These are phyloP conservation scores for Sarcodon aspratus DNA, from an alignment of 768 basidiomycete species.

Conservation along the genomic window DNA sequence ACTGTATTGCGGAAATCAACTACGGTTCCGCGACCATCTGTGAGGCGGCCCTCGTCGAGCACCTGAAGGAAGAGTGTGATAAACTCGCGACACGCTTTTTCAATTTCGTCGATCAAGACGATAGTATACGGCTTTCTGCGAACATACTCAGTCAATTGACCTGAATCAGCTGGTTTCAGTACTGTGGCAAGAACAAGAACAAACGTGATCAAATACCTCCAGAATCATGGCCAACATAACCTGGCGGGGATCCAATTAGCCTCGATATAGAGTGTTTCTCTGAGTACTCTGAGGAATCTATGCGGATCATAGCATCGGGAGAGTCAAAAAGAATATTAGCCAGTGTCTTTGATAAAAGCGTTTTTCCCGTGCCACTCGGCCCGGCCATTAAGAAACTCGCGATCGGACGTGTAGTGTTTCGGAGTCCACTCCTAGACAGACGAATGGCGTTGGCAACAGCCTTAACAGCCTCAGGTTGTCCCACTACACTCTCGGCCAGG, in stretches of 20 bases:
- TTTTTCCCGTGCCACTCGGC: constrained; percentile 89
- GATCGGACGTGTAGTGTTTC: constrained; percentile 77
- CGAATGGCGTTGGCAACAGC: constrained; percentile 92
- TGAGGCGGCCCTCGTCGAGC: constrained; percentile 85
- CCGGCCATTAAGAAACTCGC: constrained; percentile 90
- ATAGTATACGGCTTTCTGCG: constrained; percentile 86
- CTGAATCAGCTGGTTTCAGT: constrained; percentile 13
- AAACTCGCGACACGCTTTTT: constrained; percentile 78
- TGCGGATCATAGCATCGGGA: constrained; percentile 82
- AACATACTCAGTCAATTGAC: constrained; percentile 89
- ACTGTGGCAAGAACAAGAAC: neutral
- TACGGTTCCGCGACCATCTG: constrained; percentile 86
- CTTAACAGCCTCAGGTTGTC: constrained; percentile 84
- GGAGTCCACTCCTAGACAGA: constrained; percentile 87
- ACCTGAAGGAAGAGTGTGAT: constrained; percentile 72
- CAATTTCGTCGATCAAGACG: constrained; percentile 79
- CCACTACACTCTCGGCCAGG: constrained; percentile 67
- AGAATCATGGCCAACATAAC: constrained; percentile 86
- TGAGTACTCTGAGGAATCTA: constrained; percentile 91
- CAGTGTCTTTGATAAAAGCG: constrained; percentile 82
- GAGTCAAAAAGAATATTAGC: constrained; percentile 87
- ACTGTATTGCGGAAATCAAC: constrained; percentile 87
- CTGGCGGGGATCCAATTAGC: constrained; percentile 65
- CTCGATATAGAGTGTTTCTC: constrained; percentile 70
- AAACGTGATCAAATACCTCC: constrained; percentile 21